Evolutionary conservation across 257 asterid species (phyloP).

Genomic region (Schizonepeta tenuifolia): DNA sequence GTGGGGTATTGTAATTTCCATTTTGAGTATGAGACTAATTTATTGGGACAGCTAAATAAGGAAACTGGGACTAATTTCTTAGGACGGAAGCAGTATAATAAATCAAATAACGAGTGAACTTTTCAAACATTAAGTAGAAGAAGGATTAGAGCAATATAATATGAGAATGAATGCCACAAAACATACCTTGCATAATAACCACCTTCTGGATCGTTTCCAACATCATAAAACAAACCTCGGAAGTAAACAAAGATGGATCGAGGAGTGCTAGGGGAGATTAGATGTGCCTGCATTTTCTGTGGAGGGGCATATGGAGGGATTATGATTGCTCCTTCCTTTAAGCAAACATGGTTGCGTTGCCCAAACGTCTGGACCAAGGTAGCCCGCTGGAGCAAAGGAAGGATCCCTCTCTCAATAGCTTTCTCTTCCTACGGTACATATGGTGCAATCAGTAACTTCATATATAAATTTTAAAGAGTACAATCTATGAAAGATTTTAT

Average conservation of each 20-base stretch:
- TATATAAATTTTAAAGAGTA: background rate
- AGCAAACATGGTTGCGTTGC: conserved; percentile 85
- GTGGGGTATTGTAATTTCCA: too few species aligned
- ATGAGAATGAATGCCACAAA: background rate
- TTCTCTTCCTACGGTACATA: conserved; percentile 72
- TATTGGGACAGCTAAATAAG: too few species aligned
- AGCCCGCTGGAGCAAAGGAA: conserved; percentile 73
- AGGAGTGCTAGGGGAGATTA: conserved; percentile 85
- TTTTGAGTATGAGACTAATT: too few species aligned
- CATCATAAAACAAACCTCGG: conserved; percentile 86
- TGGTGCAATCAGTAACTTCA: background rate
- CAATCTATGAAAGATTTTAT: background rate
- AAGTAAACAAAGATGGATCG: conserved; percentile 92
- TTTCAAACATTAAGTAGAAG: background rate
- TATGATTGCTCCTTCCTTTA: conserved; percentile 74
- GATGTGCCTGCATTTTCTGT: conserved; percentile 87
- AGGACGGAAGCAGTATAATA: background rate
- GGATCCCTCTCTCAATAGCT: conserved; percentile 93
- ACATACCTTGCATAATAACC: conserved; percentile 86
- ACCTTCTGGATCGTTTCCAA: conserved; percentile 87
- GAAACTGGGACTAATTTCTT: too few species aligned
- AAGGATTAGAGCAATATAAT: background rate
- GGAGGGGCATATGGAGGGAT: conserved; percentile 97
- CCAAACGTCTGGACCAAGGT: conserved; percentile 95
- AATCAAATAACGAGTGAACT: background rate